Evolutionary conservation across 2,329 filamentous ascomycete species (phyloP), one percentile per base, ranked within the genome.

Genomic region (Fusarium continuum): DNA sequence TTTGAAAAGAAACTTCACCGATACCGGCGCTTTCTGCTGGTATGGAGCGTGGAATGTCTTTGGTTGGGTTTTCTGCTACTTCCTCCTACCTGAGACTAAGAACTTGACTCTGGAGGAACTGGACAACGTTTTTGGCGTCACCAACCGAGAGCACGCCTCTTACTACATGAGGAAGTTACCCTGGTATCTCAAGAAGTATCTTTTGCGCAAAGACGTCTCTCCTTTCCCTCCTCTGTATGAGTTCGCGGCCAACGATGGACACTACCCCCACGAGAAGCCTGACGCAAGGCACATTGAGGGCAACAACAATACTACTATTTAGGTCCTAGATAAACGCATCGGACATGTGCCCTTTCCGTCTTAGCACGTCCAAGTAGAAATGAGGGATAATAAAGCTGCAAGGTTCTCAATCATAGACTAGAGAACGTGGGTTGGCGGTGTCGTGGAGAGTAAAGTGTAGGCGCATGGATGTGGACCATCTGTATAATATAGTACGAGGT

Each of bases 31-130:
- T 4, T 77, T 80, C 36, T 70, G 75, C 39, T 79, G 76, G 50
- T 78, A 78, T 22, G 77, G 76, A 0, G 74, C 69, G 2, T 79
- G 74, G 74, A 76, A 75, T 29, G 5, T 76, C 1, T 64, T 76
- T 8, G 73, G 73, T 0, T 76, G 70, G 64, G n/a, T 74, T 5
- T 71, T 76, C 7, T 66, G 69, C 11, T 75, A 74, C 41, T 76
- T 76, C 57, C 34, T 75, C 5, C 65, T 77, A 0, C 75, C 75
- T 3, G 75, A 77, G 53, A 77, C 75, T 0, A 77, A 77, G 68
- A 69, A 68, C 7, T 32, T 75, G 28, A 76, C 75, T 0, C 67
- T 76, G 1, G 75, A 76, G 48, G 75, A 76, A 44, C 72, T 76
- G 0, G 75, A 76, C 16, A 69, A 61, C 13, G 74, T 76, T 0